phyloP scores from a whole-genome alignment of 257 asterid species.

The Penstemon davidsonii region DNA sequence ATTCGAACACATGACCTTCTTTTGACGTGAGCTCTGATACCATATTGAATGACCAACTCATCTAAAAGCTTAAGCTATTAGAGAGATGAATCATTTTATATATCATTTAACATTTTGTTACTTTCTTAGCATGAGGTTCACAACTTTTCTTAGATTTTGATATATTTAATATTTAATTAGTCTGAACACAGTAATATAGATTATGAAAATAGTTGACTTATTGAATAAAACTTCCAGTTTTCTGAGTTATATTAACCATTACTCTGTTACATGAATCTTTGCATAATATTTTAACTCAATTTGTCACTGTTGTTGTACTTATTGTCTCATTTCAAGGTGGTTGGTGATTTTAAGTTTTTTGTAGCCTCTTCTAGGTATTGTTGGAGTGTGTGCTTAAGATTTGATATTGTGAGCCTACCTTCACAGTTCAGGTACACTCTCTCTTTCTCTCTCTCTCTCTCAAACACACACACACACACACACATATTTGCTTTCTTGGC shows the following conservation, averaged over 20 bases:
- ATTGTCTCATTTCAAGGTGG: slow-evolving; percentile 11
- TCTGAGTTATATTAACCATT: slow-evolving; percentile 1
- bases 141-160: background rate
- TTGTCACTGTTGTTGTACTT: slow-evolving; percentile 14
- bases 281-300: background rate
- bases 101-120: too few species aligned
- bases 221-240: slow-evolving; percentile 14
- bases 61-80: too few species aligned
- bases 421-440: slow-evolving; percentile 22
- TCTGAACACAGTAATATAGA: slow-evolving; percentile 4
- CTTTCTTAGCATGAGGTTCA: slow-evolving; percentile 7
- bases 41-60: too few species aligned
- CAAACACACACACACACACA: too few species aligned
- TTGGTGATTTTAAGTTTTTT: slow-evolving; percentile 11
- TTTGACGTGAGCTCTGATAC: too few species aligned
- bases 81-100: too few species aligned
- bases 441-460: slow-evolving; percentile 14
- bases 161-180: background rate
- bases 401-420: slow-evolving; percentile 19
- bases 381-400: slow-evolving; percentile 23
- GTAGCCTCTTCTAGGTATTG: slow-evolving; percentile 2
- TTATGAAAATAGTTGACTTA: slow-evolving; percentile 10
- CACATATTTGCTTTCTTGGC: slow-evolving; percentile 8
- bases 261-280: background rate
- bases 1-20: too few species aligned